Percentiles rank a stretch among this genome's conserved stretches.
These are phyloP conservation scores for Phytophthora capsici DNA, from an alignment of 352 stramenopile genomes.

Conservation along the genomic window DNA sequence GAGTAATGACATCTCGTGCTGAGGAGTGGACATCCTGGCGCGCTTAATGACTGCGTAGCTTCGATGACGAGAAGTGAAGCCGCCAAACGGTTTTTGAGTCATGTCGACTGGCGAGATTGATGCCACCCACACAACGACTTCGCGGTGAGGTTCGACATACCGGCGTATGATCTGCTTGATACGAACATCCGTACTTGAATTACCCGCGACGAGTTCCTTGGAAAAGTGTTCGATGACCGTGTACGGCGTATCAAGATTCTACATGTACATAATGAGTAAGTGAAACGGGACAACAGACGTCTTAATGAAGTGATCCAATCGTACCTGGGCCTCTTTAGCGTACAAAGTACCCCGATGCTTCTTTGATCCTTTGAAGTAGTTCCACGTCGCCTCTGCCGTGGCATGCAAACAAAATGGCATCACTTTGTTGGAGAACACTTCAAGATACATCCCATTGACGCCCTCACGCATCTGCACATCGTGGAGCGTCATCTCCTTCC, in stretches of 20 bases:
- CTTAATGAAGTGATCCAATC: background rate
- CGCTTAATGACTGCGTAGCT: slow-evolving; percentile 67
- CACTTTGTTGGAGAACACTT: slow-evolving; percentile 40
- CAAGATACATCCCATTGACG: slow-evolving; percentile 32
- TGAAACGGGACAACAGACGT: too few relatives aligned
- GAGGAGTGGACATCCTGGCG: slow-evolving; percentile 33
- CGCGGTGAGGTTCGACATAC: slow-evolving; percentile 63
- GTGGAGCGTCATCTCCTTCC: slow-evolving; percentile 34
- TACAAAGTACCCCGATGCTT: slow-evolving; percentile 45
- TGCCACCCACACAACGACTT: slow-evolving; percentile 66
- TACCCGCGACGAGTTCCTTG: slow-evolving; percentile 59
- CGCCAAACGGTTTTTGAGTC: slow-evolving; percentile 40
- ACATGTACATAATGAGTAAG: too few relatives aligned
- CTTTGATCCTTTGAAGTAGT: slow-evolving; percentile 44
- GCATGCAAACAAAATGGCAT: slow-evolving; percentile 36
- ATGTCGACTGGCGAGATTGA: slow-evolving; percentile 59
- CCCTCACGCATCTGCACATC: slow-evolving; percentile 37
- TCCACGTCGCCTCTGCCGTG: slow-evolving; percentile 38
- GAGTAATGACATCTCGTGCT: slow-evolving; percentile 50
- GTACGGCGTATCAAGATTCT: slow-evolving; percentile 48
- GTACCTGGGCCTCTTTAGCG: slow-evolving; percentile 39
- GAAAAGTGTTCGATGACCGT: slow-evolving; percentile 67
- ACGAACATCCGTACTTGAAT: slow-evolving; percentile 54
- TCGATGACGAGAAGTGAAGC: slow-evolving; percentile 50
- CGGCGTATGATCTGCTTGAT: slow-evolving; percentile 69